Evolutionary conservation across 2,329 filamentous ascomycete genomes (phyloP).

Genomic region (Cordyceps javanica): DNA sequence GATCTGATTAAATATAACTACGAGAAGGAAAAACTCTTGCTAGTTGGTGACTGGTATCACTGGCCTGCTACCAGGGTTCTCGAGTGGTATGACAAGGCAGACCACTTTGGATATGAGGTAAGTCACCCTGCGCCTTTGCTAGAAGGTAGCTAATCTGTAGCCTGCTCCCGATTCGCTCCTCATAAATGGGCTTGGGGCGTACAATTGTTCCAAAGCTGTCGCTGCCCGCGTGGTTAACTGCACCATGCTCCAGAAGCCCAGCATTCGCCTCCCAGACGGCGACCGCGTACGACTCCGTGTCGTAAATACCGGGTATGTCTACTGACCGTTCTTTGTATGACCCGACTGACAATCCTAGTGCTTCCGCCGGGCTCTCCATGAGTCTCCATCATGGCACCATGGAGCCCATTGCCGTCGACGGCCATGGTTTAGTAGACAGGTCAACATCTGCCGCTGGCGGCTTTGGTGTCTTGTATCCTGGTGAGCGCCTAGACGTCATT

Average conservation of each 20-base stretch:
- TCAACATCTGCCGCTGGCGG: slow-evolving; percentile 9
- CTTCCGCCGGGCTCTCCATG: slow-evolving; percentile 15
- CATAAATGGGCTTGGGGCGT: slow-evolving; percentile 11
- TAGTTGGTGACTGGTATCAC: slow-evolving; percentile 15
- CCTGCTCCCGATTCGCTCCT: slow-evolving; percentile 16
- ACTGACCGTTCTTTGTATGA: neutral
- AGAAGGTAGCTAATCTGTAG: slow-evolving; percentile 7
- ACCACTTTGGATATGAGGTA: slow-evolving; percentile 14
- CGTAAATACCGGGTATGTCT: slow-evolving; percentile 17
- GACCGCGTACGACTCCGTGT: slow-evolving; percentile 15
- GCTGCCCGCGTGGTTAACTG: slow-evolving; percentile 15
- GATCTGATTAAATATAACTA: slow-evolving; percentile 8
- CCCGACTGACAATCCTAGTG: neutral
- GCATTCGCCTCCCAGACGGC: slow-evolving; percentile 9
- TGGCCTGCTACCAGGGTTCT: slow-evolving; percentile 6
- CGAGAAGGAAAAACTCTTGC: slow-evolving; percentile 10
- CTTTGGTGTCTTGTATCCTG: slow-evolving; percentile 18
- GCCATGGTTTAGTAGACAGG: slow-evolving; percentile 11
- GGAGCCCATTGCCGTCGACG: slow-evolving; percentile 17
- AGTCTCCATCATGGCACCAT: slow-evolving; percentile 12
- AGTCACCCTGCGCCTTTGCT: neutral
- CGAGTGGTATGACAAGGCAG: slow-evolving; percentile 13
- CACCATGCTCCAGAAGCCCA: slow-evolving; percentile 9
- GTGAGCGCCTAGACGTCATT: slow-evolving; percentile 17
- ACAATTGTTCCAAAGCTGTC: slow-evolving; percentile 18